Base-by-base conservation (phyloP, 495 filamentous ascomycete species). In the Daldinia loculata region DNA sequence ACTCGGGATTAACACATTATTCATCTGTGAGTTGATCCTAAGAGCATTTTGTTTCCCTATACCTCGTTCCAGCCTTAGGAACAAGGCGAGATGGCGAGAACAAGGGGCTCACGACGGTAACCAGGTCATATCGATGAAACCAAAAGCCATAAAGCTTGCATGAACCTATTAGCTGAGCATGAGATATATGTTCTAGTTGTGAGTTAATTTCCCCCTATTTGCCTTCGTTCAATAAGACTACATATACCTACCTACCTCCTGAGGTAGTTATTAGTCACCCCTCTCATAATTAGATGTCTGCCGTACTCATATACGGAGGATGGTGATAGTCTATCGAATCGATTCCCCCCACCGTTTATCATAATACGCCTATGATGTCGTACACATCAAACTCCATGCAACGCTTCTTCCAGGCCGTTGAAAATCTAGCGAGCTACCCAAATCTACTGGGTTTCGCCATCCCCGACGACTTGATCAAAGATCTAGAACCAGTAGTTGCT, bases 161-260 rank as follows among this genome's bases (percentile, higher is more conserved):
- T 94, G 91, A 74, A 81, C 26, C 71, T 88, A 70, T 83, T 94
- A 14, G 80, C 85, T n/a, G 84, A 89, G 52, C 88, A 89, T 9
- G 91, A 90, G 45, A 94, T 94, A 77, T 93, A 94, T 74, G 84
- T 94, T 3, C 83, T 92, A 55, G 82, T 86, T n/a, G 90, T 92
- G 63, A 75, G 80, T 64, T 55, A 90, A 22, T 86, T 6, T 89
- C 26, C 86, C 84, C 14, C 19, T 43, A 5, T 55, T 11, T 32
- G 0, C 7, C 24, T 56, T 27, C 17, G 15, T 53, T 53, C 6
- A 59, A 3, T 15, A 6, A 43, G 24, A n/a, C 15, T 19, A 12
- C 32, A 11, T 4, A 12, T 34, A 12, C 32, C 32, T 34, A 12
- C 2, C 32, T 34, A 34, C 32, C 32, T 12, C 32, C 32, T 12